Base-by-base conservation (phyloP, 140 eudicot genomes). In the Erigeron philadelphicus region DNA sequence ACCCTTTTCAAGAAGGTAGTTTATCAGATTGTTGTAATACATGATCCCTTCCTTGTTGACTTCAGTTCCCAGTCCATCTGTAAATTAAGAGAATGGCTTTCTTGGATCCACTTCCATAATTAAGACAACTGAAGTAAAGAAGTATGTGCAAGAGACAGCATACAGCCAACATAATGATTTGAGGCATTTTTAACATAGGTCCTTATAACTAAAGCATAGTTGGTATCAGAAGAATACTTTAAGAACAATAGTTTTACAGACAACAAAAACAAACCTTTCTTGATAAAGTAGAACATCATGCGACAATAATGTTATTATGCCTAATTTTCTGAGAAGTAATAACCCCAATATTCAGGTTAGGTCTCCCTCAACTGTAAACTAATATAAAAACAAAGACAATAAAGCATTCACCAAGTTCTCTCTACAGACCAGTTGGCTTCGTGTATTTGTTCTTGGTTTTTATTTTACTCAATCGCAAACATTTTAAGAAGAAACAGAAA, bases 1-100 rank as follows among this genome's bases (percentile, higher is more conserved):
- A 85, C 96, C 96, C 81, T 75, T 84, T 53, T 88, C 88, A n/a
- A 88, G 78, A 77, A 89, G 88, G 71, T 86, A 82, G 80, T 84
- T 76, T 48, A 86, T 89, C 48, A 89, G 76, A 64, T 84, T 84
- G 67, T 84, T 81, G 84, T 89, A 89, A 70, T 89, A 73, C 54
- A 1, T 64, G 63, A 89, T 82, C 63, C 96, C 94, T 76, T 84
- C 90, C 21, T 68, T 75, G 80, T 84, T 89, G 52, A 84, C 79
- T 74, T 86, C 53, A 19, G 84, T 80, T 45, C 96, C 94, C 56
- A 82, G 66, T 45, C 96, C 94, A 86, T 89, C 96, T 89, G 90
- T 18, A 67, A 50, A 70, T 16, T 72, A 16, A 65, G 61, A 64
- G 68, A 73, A 18, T 5, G 11, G 57, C 58, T 77, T 58, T 21